Evolutionary conservation across 768 basidiomycete species (phyloP), one percentile per base, ranked within the genome.

Genomic region (Fomitopsis serialis): DNA sequence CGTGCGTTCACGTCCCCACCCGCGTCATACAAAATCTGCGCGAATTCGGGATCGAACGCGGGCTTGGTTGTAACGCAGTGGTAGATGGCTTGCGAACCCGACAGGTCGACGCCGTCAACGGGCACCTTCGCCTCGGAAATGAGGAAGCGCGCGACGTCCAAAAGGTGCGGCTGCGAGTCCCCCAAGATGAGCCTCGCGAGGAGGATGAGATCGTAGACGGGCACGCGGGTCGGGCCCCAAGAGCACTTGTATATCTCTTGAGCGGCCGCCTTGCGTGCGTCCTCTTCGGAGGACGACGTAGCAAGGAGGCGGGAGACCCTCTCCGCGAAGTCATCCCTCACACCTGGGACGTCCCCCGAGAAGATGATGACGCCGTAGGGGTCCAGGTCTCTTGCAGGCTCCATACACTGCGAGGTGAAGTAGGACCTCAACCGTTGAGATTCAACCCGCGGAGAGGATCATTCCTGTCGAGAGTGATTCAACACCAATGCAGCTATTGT

Each of bases 61-160:
- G 75, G 74, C 54, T 75, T 72, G 12, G 72, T 75, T 4, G 72
- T 72, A 44, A 77, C 68, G 7, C 67, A 62, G 58, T 75, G 73
- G 9, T 70, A 66, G 7, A 78, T 52, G 8, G 74, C 72, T 2
- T 69, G 68, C 7, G 75, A 69, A 1, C 74, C 76, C 0, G 75
- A 74, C 13, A 74, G 51, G 57, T 76, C 74, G 12, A 47, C 59
- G 8, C 68, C 70, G 47, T 75, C 66, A 2, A 74, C 70, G 7
- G 72, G 70, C 0, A 75, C 70, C 45, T 69, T 66, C 13, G 59
- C 69, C 2, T 60, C 58, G 12, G 63, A 19, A 36, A 72, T 67
- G 37, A 74, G 63, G 56, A 67, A 75, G 7, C 62, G 63, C 4
- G 69, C 69, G 15, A 74, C 63, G 1, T 54, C 58, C 34, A 74